Base-by-base conservation (phyloP, 305 asterid species). In the Solanum chacoense region DNA sequence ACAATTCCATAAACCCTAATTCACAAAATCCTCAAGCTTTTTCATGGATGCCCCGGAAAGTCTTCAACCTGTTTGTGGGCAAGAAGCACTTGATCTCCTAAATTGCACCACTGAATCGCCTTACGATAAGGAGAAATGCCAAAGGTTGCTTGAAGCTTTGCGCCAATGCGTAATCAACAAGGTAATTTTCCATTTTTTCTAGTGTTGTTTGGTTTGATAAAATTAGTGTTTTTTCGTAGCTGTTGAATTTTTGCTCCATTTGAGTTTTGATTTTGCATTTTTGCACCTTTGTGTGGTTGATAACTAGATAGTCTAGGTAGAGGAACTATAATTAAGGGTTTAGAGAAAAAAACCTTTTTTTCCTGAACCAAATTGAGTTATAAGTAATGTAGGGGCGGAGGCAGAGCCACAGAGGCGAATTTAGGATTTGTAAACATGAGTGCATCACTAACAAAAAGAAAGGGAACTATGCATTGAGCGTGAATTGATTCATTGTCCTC, bases 21-120 rank as follows among this genome's bases (percentile, higher is more conserved):
- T 42, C 69, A 26, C 37, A 81, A 81, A 28, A 16, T 79, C 85
- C 67, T 40, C 24, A 37, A 11, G 85, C 13, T 7, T 73, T 28
- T 18, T 73, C n/a, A 94, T 92, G 96, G 95, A 91, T 67, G 28
- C 91, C 83, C 83, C 45, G 45, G 91, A 85, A 87, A 90, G 87
- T 88, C 85, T 86, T 24, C 93, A 92, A 89, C 93, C 94, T 18
- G 93, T 93, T 7, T 94, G 97, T 88, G 96, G 93, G 1, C 89
- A 92, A 89, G 94, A 94, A 88, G 94, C 96, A n/a, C 88, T 94
- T 32, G 92, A 92, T 91, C 93, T 94, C 77, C 95, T 94, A 89
- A 94, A 94, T 86, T 94, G 97, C 93, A 90, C 93, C 22, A 88
- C 93, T 38, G 94, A 93, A 76, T 90, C 93, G 37, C 90, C 95